A percentile compares a stretch with the other conserved stretches of the same genome.
phyloP scores from a whole-genome alignment of 208 protist genomes.

The Leishmania arabica region DNA sequence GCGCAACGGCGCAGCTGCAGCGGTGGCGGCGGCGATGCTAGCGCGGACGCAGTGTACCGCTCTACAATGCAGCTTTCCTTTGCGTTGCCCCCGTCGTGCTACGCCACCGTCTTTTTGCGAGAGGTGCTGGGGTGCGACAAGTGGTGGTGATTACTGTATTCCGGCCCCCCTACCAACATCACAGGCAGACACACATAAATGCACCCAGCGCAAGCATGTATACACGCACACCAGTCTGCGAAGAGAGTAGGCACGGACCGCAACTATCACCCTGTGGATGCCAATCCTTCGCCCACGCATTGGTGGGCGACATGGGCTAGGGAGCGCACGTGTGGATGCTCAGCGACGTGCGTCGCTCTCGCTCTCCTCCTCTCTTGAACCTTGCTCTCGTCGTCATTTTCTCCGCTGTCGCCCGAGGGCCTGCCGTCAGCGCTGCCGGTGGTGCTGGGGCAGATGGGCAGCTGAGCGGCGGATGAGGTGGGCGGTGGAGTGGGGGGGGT shows the following conservation, averaged over 20 bases:
- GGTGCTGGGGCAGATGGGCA: background rate
- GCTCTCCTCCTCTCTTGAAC: background rate
- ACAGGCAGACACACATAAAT: background rate
- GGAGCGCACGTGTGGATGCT: background rate
- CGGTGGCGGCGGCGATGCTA: conserved; percentile 6
- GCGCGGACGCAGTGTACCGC: background rate
- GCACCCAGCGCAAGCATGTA: background rate
- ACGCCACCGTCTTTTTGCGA: conserved; percentile 82
- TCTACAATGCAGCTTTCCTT: conserved; percentile 44
- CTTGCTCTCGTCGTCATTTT: background rate
- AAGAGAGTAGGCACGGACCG: background rate
- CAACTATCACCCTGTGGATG: background rate
- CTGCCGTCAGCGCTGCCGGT: background rate
- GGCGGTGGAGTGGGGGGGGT: background rate
- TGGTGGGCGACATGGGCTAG: background rate
- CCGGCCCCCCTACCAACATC: background rate
- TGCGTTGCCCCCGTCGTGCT: conserved; percentile 73
- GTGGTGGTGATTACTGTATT: conserved; percentile 50
- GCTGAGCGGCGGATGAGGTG: background rate
- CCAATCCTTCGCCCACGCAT: background rate
- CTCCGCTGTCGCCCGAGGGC: conserved; percentile 2
- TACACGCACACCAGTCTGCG: background rate
- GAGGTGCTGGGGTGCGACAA: conserved; percentile 67
- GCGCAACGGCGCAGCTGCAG: background rate
- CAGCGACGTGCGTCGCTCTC: background rate